These are phyloP conservation scores for Geranium rotundifolium DNA, from an alignment of 345 rosid species.

Conservation along the genomic window DNA sequence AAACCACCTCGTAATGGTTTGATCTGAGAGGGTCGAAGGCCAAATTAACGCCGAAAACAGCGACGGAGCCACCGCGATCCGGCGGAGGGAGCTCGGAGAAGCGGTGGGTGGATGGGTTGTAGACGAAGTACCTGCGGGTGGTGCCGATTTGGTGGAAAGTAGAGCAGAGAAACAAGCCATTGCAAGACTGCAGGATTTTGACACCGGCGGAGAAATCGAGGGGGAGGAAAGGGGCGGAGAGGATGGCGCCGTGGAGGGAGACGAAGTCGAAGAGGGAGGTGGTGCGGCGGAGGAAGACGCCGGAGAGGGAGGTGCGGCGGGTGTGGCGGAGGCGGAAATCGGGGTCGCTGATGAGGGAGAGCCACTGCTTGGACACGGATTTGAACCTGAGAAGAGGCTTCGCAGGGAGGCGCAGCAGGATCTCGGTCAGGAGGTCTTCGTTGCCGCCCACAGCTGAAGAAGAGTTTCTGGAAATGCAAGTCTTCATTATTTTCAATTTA, in stretches of 20 bases:
- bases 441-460: slow-evolving; percentile 10
- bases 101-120: slow-evolving; percentile 19
- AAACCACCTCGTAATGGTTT: slow-evolving; percentile 12
- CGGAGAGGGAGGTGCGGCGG: slow-evolving; percentile 8
- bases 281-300: slow-evolving; percentile 4
- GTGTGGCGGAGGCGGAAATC: slow-evolving; percentile 16
- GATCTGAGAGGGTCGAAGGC: slow-evolving; percentile 14
- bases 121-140: slow-evolving; percentile 14
- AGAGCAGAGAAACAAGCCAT: slow-evolving; percentile 27
- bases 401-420: slow-evolving; percentile 13
- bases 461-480: not conserved
- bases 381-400: slow-evolving; percentile 12
- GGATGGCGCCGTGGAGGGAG: not conserved
- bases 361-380: slow-evolving; percentile 21
- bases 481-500: slow-evolving; percentile 4
- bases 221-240: not conserved
- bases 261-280: not conserved
- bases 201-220: slow-evolving; percentile 16
- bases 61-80: not conserved
- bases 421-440: slow-evolving; percentile 20
- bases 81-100: slow-evolving; percentile 11
- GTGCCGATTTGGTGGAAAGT: slow-evolving; percentile 13
- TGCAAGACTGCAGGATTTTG: slow-evolving; percentile 26
- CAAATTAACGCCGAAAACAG: slow-evolving; percentile 12
- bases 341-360: slow-evolving; percentile 12